phyloP scores from a whole-genome alignment of 306 rosid genomes.

The Spatholobus suberectus region DNA sequence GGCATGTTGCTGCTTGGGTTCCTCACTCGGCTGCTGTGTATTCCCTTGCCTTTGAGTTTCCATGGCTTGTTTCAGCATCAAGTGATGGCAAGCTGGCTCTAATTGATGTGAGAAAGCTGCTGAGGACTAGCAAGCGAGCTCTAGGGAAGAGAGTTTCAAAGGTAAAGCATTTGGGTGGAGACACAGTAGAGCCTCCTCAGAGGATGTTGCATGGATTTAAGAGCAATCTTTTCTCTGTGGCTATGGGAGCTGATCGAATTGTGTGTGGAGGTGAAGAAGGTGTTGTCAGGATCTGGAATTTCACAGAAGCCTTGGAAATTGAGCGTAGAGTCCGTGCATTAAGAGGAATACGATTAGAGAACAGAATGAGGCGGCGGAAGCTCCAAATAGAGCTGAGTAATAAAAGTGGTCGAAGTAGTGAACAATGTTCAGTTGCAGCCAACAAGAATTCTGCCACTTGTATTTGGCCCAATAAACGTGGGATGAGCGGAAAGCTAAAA shows the following conservation, averaged over 20 bases:
- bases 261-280: constrained; percentile 98
- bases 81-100: constrained; percentile 83
- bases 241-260: constrained; percentile 87
- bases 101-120: constrained; percentile 81
- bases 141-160: constrained; percentile 47
- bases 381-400: constrained; percentile 63
- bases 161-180: constrained; percentile 43
- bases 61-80: constrained; percentile 96
- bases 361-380: constrained; percentile 82
- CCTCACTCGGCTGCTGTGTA: constrained; percentile 88
- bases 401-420: constrained; percentile 62
- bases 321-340: constrained; percentile 68
- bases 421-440: constrained; percentile 84
- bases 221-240: constrained; percentile 76
- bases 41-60: constrained; percentile 94
- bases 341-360: constrained; percentile 76
- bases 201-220: constrained; percentile 89
- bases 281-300: constrained; percentile 90
- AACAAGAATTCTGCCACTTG: constrained; percentile 70
- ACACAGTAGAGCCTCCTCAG: constrained; percentile 84
- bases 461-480: constrained; percentile 73
- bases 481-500: constrained; percentile 74
- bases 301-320: constrained; percentile 83
- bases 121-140: constrained; percentile 53
- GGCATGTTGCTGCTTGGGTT: constrained; percentile 70